These are phyloP conservation scores for Dryas octopetala DNA, from an alignment of 306 rosid genomes.

Conservation along the genomic window DNA sequence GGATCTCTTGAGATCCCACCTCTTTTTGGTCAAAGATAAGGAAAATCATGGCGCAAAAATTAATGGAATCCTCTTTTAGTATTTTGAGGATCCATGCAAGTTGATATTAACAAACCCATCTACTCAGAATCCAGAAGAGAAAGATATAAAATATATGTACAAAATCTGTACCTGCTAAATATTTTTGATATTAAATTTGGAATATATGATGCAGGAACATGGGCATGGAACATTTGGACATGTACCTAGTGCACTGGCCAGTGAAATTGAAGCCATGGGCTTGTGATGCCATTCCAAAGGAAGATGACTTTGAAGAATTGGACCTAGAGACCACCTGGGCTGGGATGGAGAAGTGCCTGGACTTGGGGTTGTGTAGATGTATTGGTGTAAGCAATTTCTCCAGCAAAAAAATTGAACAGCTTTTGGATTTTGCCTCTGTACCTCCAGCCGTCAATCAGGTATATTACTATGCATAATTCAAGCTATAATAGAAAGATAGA, in stretches of 20 bases:
- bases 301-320: constrained; percentile 68
- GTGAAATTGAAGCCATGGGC: constrained; percentile 85
- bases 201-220: constrained; percentile 41
- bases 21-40: neutral
- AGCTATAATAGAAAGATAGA: no score
- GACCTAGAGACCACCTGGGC: constrained; percentile 74
- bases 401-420: constrained; percentile 49
- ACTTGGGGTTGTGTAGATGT: constrained; percentile 70
- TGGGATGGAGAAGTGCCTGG: constrained; percentile 83
- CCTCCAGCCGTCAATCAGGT: constrained; percentile 87
- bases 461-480: neutral
- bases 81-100: constrained; percentile 4
- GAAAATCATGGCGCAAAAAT: constrained; percentile 13
- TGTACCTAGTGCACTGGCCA: constrained; percentile 98
- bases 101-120: neutral
- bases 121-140: neutral
- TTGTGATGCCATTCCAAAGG: constrained; percentile 62
- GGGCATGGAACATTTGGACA: constrained; percentile 75
- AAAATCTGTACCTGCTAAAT: no score
- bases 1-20: constrained; percentile 30
- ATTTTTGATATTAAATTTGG: neutral
- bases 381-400: constrained; percentile 98
- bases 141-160: no score
- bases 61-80: neutral
- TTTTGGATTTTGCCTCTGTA: constrained; percentile 60